These are phyloP conservation scores for Colletotrichum somersetense DNA, from an alignment of 2,329 filamentous ascomycete species.

Conservation along the genomic window DNA sequence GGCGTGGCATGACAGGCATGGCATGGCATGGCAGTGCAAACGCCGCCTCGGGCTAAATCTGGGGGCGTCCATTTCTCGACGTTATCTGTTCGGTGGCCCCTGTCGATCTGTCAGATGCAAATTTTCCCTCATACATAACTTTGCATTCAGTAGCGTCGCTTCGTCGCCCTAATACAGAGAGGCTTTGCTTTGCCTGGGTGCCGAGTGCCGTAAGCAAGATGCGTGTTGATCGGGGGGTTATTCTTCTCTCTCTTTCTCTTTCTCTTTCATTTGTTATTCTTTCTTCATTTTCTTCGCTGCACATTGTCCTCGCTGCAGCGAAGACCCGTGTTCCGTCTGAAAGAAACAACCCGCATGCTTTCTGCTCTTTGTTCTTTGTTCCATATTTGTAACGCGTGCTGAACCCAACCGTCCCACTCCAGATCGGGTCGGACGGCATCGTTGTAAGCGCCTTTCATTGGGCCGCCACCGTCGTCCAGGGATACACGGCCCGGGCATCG, in stretches of 20 bases:
- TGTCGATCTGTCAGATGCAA: conserved; percentile 1
- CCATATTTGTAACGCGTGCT: conserved; percentile 33
- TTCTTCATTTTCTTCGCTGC: background rate
- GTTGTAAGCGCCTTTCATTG: background rate
- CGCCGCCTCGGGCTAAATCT: background rate
- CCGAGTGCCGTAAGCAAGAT: background rate
- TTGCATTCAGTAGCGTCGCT: background rate
- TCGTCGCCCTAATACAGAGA: background rate
- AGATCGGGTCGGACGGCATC: conserved; percentile 31
- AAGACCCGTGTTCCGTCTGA: conserved; percentile 15
- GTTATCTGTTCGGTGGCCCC: background rate
- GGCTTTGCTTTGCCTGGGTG: background rate
- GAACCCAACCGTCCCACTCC: conserved; percentile 14
- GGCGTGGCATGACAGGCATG: no score
- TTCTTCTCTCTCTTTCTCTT: no score
- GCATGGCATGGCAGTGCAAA: background rate
- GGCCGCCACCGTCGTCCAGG: conserved; percentile 5
- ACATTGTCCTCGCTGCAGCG: background rate
- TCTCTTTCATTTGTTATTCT: no score
- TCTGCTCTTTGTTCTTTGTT: conserved; percentile 23
- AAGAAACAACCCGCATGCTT: conserved; percentile 17
- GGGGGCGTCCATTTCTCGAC: background rate
- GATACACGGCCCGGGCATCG: conserved; percentile 1
- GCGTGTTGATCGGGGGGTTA: background rate
- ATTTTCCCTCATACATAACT: background rate